phyloP scores from a whole-genome alignment of 2,329 filamentous ascomycete genomes.

The Pestalotiopsis sp. region DNA sequence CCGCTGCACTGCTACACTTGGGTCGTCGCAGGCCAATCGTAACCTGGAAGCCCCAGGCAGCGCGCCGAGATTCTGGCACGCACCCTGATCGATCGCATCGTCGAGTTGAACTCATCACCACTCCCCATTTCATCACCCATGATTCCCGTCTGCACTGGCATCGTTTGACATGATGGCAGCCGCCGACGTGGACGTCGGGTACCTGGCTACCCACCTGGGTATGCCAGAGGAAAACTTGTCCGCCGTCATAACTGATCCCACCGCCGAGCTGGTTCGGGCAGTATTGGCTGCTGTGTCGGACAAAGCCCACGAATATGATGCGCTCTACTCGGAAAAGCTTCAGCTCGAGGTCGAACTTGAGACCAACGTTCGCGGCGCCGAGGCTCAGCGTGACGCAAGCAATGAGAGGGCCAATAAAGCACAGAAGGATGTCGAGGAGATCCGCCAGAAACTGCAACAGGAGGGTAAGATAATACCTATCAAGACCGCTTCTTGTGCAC shows the following conservation, averaged over 20 bases:
- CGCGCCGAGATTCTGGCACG: background rate
- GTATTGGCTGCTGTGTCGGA: conserved; percentile 74
- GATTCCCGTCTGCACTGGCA: conserved; percentile 21
- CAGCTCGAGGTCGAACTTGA: conserved; percentile 91
- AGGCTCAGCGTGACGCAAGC: conserved; percentile 79
- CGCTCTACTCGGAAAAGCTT: conserved; percentile 83
- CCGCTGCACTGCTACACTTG: background rate
- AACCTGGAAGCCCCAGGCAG: background rate
- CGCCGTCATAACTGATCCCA: conserved; percentile 67
- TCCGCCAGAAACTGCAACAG: conserved; percentile 78
- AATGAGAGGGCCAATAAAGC: conserved; percentile 83
- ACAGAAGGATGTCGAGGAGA: conserved; percentile 78
- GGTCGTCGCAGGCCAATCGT: background rate
- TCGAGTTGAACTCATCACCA: background rate
- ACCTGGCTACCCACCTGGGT: conserved; percentile 71
- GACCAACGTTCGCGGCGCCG: conserved; percentile 80
- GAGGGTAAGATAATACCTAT: conserved; percentile 62
- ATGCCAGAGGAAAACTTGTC: conserved; percentile 66
- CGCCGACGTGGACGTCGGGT: conserved; percentile 67
- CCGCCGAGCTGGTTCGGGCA: conserved; percentile 73
- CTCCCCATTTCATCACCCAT: conserved; percentile 17
- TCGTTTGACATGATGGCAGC: conserved; percentile 55
- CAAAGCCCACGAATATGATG: conserved; percentile 83
- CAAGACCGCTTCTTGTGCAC: background rate
- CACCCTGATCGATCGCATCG: background rate